Evolutionary conservation across 306 rosid genomes (phyloP).

Genomic region (Geum urbanum): DNA sequence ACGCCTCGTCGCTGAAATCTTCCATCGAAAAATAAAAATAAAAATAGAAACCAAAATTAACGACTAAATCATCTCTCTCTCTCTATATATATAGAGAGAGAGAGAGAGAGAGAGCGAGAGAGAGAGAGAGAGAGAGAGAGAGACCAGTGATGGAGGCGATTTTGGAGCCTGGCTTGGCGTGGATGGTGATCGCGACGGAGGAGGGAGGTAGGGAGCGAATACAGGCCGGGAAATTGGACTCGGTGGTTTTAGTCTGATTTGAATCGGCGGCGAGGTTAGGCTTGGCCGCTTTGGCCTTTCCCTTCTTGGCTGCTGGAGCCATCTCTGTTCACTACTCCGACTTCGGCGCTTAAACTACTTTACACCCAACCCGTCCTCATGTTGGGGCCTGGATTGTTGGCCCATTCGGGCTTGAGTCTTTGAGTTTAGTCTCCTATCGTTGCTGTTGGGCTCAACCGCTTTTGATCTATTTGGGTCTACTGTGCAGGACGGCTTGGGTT

Average conservation of each 20-base stretch:
- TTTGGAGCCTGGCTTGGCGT: constrained; percentile 94
- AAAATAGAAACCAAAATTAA: not conserved
- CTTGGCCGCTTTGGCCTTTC: constrained; percentile 48
- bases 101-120: constrained; percentile 15
- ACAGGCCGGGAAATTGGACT: constrained; percentile 50
- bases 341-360: not conserved
- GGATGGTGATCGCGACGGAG: constrained; percentile 83
- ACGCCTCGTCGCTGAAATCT: constrained; percentile 74
- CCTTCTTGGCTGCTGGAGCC: constrained; percentile 75
- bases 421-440: too few species aligned
- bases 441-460: too few species aligned
- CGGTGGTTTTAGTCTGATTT: constrained; percentile 18
- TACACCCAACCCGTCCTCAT: not conserved
- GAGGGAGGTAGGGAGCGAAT: constrained; percentile 71
- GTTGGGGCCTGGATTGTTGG: too few species aligned
- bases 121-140: not conserved
- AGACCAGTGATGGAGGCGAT: constrained; percentile 75
- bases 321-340: constrained; percentile 17
- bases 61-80: too few species aligned
- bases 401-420: too few species aligned
- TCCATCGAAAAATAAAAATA: not conserved
- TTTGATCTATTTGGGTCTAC: too few species aligned
- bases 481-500: too few species aligned
- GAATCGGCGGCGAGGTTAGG: constrained; percentile 18
- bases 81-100: too few species aligned